Percentiles rank a stretch among this genome's conserved stretches.
Conservation (phyloP, 768 basidiomycete species). For the Boletus vermiculosoides region DNA sequence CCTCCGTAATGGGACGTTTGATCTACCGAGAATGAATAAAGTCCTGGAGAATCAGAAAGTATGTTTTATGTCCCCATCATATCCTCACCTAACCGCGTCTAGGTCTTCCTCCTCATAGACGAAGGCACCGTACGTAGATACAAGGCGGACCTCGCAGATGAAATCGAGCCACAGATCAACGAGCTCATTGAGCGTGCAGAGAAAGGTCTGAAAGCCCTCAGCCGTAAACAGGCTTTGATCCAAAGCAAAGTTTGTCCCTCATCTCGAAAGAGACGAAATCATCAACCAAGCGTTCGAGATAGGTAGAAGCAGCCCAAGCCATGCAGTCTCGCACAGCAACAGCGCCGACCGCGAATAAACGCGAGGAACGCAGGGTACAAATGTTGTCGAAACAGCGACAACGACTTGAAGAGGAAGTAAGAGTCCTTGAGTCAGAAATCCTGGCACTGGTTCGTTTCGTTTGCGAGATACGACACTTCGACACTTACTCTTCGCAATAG, state of each 20-base stretch:
- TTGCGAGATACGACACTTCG: not conserved
- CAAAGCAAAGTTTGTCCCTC: constrained; percentile 55
- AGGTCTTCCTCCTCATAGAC: constrained; percentile 76
- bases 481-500: constrained; percentile 16
- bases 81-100: constrained; percentile 4
- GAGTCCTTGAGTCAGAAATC: constrained; percentile 60
- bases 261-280: not conserved
- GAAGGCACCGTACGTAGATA: constrained; percentile 72
- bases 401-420: constrained; percentile 62
- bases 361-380: constrained; percentile 64
- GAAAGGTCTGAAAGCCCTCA: constrained; percentile 58
- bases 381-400: constrained; percentile 65
- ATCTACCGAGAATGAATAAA: constrained; percentile 68
- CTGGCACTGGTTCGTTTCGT: constrained; percentile 45
- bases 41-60: constrained; percentile 70
- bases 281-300: not conserved
- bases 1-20: constrained; percentile 66
- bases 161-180: constrained; percentile 77
- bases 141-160: constrained; percentile 72
- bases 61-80: constrained; percentile 11
- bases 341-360: constrained; percentile 56
- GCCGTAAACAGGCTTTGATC: constrained; percentile 60
- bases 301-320: constrained; percentile 57
- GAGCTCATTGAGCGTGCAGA: constrained; percentile 73
- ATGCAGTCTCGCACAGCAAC: constrained; percentile 42